Evolutionary conservation across 148 eudicot genomes (phyloP).

Genomic region (Rhododendron simsii): DNA sequence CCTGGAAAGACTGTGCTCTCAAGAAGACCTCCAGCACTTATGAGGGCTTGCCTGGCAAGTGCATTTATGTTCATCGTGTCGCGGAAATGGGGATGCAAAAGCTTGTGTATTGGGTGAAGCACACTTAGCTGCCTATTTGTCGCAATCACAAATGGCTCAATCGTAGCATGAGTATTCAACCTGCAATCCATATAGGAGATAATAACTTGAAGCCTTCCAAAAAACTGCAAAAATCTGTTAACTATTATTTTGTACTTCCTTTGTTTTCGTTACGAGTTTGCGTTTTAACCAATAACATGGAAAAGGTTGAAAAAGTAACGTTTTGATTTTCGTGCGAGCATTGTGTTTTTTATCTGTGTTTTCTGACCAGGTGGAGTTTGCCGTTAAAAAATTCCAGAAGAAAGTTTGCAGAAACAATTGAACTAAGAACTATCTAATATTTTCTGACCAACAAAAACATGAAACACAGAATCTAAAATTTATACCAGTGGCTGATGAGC

Average conservation of each 20-base stretch:
- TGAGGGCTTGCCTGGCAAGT: constrained; percentile 11
- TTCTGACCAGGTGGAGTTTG: background rate
- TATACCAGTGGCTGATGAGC: constrained; percentile 33
- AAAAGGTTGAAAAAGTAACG: background rate
- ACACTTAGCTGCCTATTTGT: constrained; percentile 21
- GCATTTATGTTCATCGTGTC: constrained; percentile 24
- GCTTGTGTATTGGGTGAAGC: constrained; percentile 22
- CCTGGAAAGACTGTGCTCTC: constrained; percentile 14
- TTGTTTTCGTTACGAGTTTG: background rate
- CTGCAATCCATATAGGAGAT: constrained; percentile 9
- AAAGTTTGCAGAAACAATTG: background rate
- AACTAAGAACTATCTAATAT: too few relatives aligned
- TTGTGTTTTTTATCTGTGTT: background rate
- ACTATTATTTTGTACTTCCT: background rate
- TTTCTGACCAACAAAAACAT: background rate
- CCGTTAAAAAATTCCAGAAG: background rate
- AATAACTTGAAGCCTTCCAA: background rate
- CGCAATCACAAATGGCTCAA: constrained; percentile 28
- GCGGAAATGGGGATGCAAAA: constrained; percentile 19
- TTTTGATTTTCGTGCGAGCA: background rate
- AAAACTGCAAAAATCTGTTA: background rate
- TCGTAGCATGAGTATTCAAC: constrained; percentile 22
- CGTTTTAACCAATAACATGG: background rate
- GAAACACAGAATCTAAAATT: background rate
- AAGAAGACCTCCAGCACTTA: constrained; percentile 11